These are phyloP conservation scores for Vicia faba DNA, from an alignment of 306 rosid genomes.

Conservation along the genomic window DNA sequence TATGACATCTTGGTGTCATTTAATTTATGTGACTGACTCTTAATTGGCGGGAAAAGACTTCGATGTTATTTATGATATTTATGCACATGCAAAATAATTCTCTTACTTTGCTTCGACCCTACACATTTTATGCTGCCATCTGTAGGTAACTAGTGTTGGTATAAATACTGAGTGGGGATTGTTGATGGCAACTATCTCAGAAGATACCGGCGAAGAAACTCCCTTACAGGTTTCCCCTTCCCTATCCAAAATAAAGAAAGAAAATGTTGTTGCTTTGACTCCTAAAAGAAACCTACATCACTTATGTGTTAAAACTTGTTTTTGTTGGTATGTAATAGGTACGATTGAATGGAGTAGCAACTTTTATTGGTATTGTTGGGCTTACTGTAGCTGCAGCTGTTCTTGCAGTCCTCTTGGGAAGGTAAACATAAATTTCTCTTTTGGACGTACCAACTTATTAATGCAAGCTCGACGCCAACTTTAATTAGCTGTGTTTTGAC, in stretches of 20 bases:
- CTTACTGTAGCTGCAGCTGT: constrained; percentile 79
- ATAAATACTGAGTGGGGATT: constrained; percentile 99
- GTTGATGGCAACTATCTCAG: constrained; percentile 98
- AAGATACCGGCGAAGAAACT: constrained; percentile 96
- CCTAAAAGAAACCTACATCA: constrained; percentile 9
- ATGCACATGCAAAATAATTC: constrained; percentile 1
- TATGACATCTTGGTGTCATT: constrained; percentile 1
- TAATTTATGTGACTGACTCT: constrained; percentile 1
- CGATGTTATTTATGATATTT: neutral
- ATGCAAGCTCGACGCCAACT: constrained; percentile 25
- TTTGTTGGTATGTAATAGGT: constrained; percentile 64
- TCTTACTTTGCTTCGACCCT: constrained; percentile 27
- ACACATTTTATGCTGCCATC: constrained; percentile 32
- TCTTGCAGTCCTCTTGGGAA: constrained; percentile 77
- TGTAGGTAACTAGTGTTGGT: constrained; percentile 94
- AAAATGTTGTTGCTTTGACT: constrained; percentile 34
- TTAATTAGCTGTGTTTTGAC: constrained; percentile 35
- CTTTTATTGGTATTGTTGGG: constrained; percentile 94
- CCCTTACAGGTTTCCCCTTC: constrained; percentile 76
- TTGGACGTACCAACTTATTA: constrained; percentile 12
- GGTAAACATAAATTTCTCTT: constrained; percentile 51
- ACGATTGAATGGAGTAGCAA: constrained; percentile 97
- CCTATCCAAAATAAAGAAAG: constrained; percentile 23
- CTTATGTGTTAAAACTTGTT: constrained; percentile 28
- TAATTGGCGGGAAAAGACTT: constrained; percentile 1